Evolutionary conservation across 2,329 filamentous ascomycete genomes (phyloP).

Genomic region (Lasiodiplodia sp.): DNA sequence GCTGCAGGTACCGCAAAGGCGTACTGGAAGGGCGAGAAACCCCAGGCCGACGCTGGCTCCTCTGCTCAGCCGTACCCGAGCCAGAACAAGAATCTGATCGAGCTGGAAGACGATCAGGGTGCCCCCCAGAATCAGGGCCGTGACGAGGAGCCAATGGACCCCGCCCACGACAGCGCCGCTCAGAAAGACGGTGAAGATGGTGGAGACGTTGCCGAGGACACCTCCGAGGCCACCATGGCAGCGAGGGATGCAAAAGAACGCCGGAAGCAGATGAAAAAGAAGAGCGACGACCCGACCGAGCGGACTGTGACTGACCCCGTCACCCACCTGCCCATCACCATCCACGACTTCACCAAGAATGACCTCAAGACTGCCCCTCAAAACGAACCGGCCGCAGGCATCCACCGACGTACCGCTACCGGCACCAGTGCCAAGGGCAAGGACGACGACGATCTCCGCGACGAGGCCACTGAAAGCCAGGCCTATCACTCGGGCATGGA

Average conservation of each 20-base stretch:
- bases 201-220: constrained; percentile 49
- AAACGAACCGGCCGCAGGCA: constrained; percentile 54
- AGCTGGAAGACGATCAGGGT: constrained; percentile 33
- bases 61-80: constrained; percentile 43
- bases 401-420: constrained; percentile 52
- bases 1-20: constrained; percentile 47
- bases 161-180: constrained; percentile 33
- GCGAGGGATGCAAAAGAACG: constrained; percentile 54
- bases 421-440: constrained; percentile 52
- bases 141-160: constrained; percentile 40
- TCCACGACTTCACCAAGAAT: constrained; percentile 72
- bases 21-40: constrained; percentile 40
- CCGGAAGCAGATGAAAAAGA: constrained; percentile 59
- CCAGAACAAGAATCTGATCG: constrained; percentile 46
- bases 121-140: constrained; percentile 34
- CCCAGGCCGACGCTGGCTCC: constrained; percentile 32
- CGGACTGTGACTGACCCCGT: constrained; percentile 75
- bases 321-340: constrained; percentile 72
- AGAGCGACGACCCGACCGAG: constrained; percentile 55
- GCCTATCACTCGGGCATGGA: constrained; percentile 48
- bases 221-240: constrained; percentile 50
- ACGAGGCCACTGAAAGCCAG: constrained; percentile 47
- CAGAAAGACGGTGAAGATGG: constrained; percentile 33
- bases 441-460: constrained; percentile 47
- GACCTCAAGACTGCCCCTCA: constrained; percentile 61